Conservation (phyloP, 2,329 filamentous ascomycete genomes). For the Diaporthe sp. region DNA sequence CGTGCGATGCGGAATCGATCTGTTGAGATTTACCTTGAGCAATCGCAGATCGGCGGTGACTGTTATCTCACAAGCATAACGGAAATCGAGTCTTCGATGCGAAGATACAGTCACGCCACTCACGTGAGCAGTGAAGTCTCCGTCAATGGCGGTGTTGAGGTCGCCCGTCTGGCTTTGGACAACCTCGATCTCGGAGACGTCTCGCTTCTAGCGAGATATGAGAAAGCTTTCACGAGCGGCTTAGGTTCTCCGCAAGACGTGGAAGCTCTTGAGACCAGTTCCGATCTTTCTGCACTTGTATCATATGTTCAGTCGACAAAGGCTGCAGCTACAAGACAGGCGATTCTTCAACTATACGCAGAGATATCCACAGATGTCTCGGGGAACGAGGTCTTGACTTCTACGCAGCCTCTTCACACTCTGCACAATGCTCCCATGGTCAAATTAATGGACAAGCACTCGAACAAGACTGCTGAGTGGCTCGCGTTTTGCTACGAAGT, state of each 20-base stretch:
- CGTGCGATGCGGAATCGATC: constrained; percentile 97
- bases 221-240: constrained; percentile 18
- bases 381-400: constrained; percentile 21
- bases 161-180: constrained; percentile 60
- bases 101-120: constrained; percentile 54
- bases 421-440: constrained; percentile 70
- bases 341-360: constrained; percentile 51
- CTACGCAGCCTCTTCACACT: constrained; percentile 68
- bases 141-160: constrained; percentile 48
- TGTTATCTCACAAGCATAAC: constrained; percentile 57
- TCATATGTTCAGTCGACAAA: constrained; percentile 50
- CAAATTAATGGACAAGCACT: constrained; percentile 56
- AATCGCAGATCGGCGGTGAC: constrained; percentile 52
- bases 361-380: constrained; percentile 43
- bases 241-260: constrained; percentile 34
- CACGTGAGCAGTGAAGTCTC: constrained; percentile 44
- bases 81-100: constrained; percentile 64
- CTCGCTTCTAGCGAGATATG: constrained; percentile 33
- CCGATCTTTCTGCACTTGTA: constrained; percentile 42
- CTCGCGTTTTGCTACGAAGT: constrained; percentile 67
- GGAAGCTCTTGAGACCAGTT: constrained; percentile 14
- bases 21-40: constrained; percentile 85
- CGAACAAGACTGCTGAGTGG: constrained; percentile 60
- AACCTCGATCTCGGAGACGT: constrained; percentile 64
- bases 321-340: constrained; percentile 50